These are phyloP conservation scores for Falciphora oryzae DNA, from an alignment of 2,329 filamentous ascomycete genomes.

Conservation along the genomic window DNA sequence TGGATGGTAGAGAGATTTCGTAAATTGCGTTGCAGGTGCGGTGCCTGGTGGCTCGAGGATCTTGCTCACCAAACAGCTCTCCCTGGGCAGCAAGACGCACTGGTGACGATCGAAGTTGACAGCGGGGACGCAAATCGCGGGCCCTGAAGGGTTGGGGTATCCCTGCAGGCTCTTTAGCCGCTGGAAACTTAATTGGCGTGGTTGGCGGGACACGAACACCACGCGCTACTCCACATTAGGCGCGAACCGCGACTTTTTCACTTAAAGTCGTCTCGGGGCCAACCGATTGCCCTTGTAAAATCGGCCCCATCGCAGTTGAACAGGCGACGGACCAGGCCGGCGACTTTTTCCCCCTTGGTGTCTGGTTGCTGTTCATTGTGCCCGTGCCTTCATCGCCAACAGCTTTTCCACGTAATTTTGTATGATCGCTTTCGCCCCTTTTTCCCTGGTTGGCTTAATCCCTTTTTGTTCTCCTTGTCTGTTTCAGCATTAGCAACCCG, in stretches of 20 bases:
- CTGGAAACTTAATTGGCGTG: neutral
- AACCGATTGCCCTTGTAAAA: neutral
- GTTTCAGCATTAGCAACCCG: neutral
- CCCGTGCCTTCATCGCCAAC: neutral
- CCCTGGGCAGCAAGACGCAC: neutral
- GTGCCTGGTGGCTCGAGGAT: no score
- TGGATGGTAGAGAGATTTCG: no score
- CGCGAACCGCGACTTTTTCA: neutral
- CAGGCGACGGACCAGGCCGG: neutral
- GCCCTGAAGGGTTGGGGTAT: no score
- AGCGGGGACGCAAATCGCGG: no score
- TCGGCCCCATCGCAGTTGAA: conserved; percentile 2
- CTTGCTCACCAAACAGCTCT: no score
- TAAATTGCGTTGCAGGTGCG: no score
- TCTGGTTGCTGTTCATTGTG: neutral
- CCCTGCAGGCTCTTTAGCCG: neutral
- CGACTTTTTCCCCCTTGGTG: neutral
- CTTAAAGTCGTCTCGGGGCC: neutral
- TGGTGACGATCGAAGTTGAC: neutral
- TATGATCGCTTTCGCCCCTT: neutral
- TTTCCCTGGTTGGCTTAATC: neutral
- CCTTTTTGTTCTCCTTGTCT: neutral
- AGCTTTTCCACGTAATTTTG: neutral
- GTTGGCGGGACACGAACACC: neutral
- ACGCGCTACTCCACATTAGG: neutral